These are phyloP conservation scores for Echium plantagineum DNA, from an alignment of 257 asterid species.

Conservation along the genomic window DNA sequence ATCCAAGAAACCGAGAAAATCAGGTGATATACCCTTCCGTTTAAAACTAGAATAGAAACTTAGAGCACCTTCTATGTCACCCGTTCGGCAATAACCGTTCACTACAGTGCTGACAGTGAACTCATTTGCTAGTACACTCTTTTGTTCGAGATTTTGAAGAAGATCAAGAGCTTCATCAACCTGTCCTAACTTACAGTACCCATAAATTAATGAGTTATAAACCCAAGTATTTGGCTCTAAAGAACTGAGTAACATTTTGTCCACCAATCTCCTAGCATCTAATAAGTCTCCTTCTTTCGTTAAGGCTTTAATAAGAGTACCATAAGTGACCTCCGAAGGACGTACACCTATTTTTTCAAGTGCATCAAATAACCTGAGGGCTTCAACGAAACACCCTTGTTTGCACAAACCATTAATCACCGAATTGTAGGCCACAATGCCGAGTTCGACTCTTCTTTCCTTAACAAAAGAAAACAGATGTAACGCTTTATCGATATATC, in stretches of 20 bases:
- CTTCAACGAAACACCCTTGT: slow-evolving; percentile 77
- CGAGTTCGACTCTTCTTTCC: slow-evolving; percentile 40
- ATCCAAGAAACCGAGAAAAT: slow-evolving; percentile 69
- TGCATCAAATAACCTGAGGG: slow-evolving; percentile 75
- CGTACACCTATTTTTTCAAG: slow-evolving; percentile 32
- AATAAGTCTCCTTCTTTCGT: slow-evolving; percentile 55
- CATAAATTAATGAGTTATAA: slow-evolving; percentile 70
- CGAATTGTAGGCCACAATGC: slow-evolving; percentile 49
- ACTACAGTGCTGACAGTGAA: slow-evolving; percentile 69
- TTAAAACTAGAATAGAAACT: slow-evolving; percentile 43
- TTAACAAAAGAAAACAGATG: slow-evolving; percentile 46
- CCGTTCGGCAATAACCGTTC: slow-evolving; percentile 59
- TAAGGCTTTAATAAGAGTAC: slow-evolving; percentile 65
- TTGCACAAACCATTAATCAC: slow-evolving; percentile 64
- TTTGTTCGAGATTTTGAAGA: slow-evolving; percentile 44
- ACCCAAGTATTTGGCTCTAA: slow-evolving; percentile 41
- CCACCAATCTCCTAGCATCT: slow-evolving; percentile 58
- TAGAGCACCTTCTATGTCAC: slow-evolving; percentile 88
- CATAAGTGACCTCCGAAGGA: slow-evolving; percentile 72
- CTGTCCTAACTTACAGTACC: slow-evolving; percentile 54
- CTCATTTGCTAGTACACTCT: slow-evolving; percentile 51
- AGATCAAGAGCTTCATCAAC: slow-evolving; percentile 51
- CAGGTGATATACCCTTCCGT: slow-evolving; percentile 49
- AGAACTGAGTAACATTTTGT: slow-evolving; percentile 44
- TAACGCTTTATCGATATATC: slow-evolving; percentile 45